Evolutionary conservation across 768 basidiomycete genomes (phyloP), one percentile per base, ranked within the genome.

Genomic region (Auriscalpium microsporum): DNA sequence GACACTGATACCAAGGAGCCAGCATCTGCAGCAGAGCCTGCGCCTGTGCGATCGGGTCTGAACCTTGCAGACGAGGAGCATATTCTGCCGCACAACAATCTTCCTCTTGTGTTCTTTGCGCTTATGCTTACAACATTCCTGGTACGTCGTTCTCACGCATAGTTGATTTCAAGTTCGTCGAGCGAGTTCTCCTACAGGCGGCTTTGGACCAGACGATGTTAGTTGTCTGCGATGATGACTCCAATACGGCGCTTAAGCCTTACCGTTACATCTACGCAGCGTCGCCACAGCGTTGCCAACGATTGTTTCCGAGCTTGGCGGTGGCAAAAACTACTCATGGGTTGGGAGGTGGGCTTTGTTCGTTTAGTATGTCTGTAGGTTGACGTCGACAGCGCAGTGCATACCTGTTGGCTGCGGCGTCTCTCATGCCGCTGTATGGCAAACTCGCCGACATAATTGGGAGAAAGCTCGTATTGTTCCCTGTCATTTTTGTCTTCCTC

Each of bases 241-340:
- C 16, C 44, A 38, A 42, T 8, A 42, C 21, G 28, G 28, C 28
- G 28, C 17, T n/a, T 65, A 47, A 45, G 7, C 38, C 4, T 21
- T 28, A 28, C 28, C 7, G 28, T 9, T 35, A 83, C 81, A 83
- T 81, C 14, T 83, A 84, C 53, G 4, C 38, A 61, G 60, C 56
- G 81, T 87, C 10, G 80, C 85, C 10, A 88, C 86, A 8, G 86
- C 87, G n/a, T 69, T 89, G 34, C 86, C 87, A 1, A 87, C 84
- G 0, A 88, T 90, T 50, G 82, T 86, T 10, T 67, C 63, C n/a
- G 65, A 84, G 21, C 75, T 89, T 0, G 80, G 83, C 45, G 85
- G 82, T 28, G 83, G 82, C 6, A 75, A 67, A 13, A 72, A 73
- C 38, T 88, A 89, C 58, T 81, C 83, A 50, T 89, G 87, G 87